Base-by-base conservation (phyloP, 257 asterid genomes). In the Solanum pennellii region DNA sequence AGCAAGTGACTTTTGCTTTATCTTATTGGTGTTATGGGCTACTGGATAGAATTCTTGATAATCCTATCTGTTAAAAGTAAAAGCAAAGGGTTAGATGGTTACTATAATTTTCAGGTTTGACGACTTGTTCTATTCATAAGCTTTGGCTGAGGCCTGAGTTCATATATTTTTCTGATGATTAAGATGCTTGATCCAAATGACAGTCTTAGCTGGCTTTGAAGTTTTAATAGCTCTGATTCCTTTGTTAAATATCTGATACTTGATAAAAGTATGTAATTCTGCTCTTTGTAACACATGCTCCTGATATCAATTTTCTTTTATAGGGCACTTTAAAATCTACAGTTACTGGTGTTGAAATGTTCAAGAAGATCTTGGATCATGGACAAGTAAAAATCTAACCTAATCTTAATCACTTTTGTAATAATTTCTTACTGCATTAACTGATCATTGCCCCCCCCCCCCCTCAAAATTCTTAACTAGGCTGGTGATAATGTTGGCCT, bases 401-500 rank as follows among this genome's bases (percentile, higher is more conserved):
- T 86, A 31, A 41, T 68, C 59, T 85, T 42, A 12, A 68, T 85
- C 35, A 39, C 45, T 71, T 41, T 0, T 9, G 20, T 60, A 35
- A 41, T 4, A 49, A 45, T 71, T 66, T 45, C 76, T 8, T 52
- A 59, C 37, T 41, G 80, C 72, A 25, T 29, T 47, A 86, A 74
- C 80, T 79, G 85, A 84, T 86, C 65, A n/a, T 73, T 11, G 5
- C 12, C 33, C 47, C 47, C 45, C 45, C 45, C 49, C 49, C 68
- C 27, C 68, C 27, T 25, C 83, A 20, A 69, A 25, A 27, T 66
- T 83, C 86, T 88, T 88, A 77, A 62, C 76, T 92, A 97, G 99
- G 99, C 99, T 76, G 99, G 99, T 87, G 99, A 97, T 92, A 97
- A 97, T 90, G 99, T 96, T 31, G 99, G 99, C 79, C 95, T 97